A percentile compares a stretch with the other conserved stretches of the same genome.
Conservation (phyloP, 768 basidiomycete genomes). For the Boletus subcaerulescens region DNA sequence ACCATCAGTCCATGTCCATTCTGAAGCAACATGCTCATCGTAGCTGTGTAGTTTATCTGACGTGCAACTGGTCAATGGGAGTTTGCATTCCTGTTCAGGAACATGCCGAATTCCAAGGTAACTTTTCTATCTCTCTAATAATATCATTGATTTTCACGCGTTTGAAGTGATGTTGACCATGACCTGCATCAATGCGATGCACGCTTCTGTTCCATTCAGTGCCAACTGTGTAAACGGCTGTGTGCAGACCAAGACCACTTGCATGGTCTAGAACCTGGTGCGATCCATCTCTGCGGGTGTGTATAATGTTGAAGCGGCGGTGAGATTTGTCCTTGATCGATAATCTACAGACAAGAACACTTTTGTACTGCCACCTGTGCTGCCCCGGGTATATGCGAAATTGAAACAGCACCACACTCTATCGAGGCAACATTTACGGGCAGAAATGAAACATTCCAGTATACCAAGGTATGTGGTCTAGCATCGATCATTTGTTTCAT, state of each 20-base stretch:
- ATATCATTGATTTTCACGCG: background rate
- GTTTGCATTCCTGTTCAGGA: slow-evolving; percentile 39
- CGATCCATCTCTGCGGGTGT: slow-evolving; percentile 58
- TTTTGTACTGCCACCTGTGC: slow-evolving; percentile 42
- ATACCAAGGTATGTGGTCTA: slow-evolving; percentile 50
- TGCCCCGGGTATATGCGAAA: slow-evolving; percentile 52
- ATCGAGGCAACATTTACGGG: slow-evolving; percentile 63
- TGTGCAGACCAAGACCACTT: slow-evolving; percentile 50
- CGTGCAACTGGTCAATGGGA: slow-evolving; percentile 29
- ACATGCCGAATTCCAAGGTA: slow-evolving; percentile 45
- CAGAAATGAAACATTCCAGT: slow-evolving; percentile 57
- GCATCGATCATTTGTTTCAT: background rate
- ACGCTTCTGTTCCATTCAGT: slow-evolving; percentile 50
- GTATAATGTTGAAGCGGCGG: background rate
- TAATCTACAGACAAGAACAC: slow-evolving; percentile 46
- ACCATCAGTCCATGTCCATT: background rate
- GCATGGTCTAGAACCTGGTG: slow-evolving; percentile 42
- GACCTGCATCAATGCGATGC: slow-evolving; percentile 48
- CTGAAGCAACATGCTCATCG: background rate
- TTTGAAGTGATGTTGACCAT: slow-evolving; percentile 44
- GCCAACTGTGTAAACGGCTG: slow-evolving; percentile 55
- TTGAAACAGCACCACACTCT: slow-evolving; percentile 55
- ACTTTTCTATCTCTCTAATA: background rate
- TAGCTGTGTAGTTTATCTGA: slow-evolving; percentile 43
- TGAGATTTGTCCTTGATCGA: background rate